These are phyloP conservation scores for Triticum aestivum DNA, from an alignment of 176 grass and related monocot species.

Conservation along the genomic window IWGSC_CS_RefSeq_v2.1 NC_057808.1:112048469-112048968, in stretches of 20 bases:
- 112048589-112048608: conserved; percentile 20
- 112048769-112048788: background rate
- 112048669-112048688: conserved; percentile 65
- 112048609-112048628: background rate
- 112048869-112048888: conserved; percentile 79
- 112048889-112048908: conserved; percentile 92
- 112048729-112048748: conserved; percentile 78
- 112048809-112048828: background rate
- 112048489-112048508: conserved; percentile 72
- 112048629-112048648: background rate
- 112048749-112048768: conserved; percentile 93
- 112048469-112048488: conserved; percentile 83
- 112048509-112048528: conserved; percentile 88
- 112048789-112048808: background rate
- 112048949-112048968: conserved; percentile 70
- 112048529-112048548: conserved; percentile 85
- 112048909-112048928: conserved; percentile 92
- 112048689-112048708: conserved; percentile 90
- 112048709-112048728: conserved; percentile 95
- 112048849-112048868: conserved; percentile 29
- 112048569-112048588: conserved; percentile 84
- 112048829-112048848: conserved; percentile 17
- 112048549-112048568: conserved; percentile 63
- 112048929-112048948: conserved; percentile 99
- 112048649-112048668: background rate